Evolutionary conservation across 495 filamentous ascomycete genomes (phyloP).

Genomic region (Lepraria neglecta): DNA sequence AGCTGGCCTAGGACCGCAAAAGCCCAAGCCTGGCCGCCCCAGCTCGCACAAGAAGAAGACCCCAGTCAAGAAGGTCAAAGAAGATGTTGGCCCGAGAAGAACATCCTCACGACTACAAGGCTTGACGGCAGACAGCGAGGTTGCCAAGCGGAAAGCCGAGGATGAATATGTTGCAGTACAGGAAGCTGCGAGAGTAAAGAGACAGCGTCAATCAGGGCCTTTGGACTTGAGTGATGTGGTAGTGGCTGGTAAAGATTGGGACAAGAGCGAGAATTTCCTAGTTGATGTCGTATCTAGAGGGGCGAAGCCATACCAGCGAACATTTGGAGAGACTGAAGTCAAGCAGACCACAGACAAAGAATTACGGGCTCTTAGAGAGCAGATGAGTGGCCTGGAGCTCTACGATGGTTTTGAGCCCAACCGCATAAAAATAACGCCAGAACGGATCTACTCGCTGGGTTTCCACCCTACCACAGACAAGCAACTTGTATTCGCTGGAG

Average conservation of each 20-base stretch:
- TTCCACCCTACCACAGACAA: slow-evolving; percentile 86
- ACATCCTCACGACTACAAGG: slow-evolving; percentile 62
- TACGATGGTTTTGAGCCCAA: slow-evolving; percentile 79
- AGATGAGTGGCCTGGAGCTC: slow-evolving; percentile 70
- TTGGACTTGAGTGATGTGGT: slow-evolving; percentile 71
- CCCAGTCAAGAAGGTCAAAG: slow-evolving; percentile 44
- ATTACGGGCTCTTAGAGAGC: slow-evolving; percentile 67
- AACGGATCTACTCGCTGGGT: slow-evolving; percentile 78
- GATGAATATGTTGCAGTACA: slow-evolving; percentile 57
- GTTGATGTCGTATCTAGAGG: slow-evolving; percentile 58
- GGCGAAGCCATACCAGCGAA: slow-evolving; percentile 70
- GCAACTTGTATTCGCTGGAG: slow-evolving; percentile 86
- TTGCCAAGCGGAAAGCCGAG: slow-evolving; percentile 73
- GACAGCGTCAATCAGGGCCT: slow-evolving; percentile 62
- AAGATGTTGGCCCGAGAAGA: slow-evolving; percentile 49
- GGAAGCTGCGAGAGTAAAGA: slow-evolving; percentile 62
- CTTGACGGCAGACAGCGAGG: slow-evolving; percentile 62
- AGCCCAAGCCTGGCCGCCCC: slow-evolving; percentile 31
- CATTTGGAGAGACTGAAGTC: slow-evolving; percentile 76
- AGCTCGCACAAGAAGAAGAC: slow-evolving; percentile 45
- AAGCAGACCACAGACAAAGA: slow-evolving; percentile 72
- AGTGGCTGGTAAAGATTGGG: slow-evolving; percentile 62
- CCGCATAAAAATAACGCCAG: slow-evolving; percentile 86
- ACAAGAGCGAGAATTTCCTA: slow-evolving; percentile 46
- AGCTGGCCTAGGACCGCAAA: slow-evolving; percentile 43